These are phyloP conservation scores for Calocera viscosa DNA, from an alignment of 768 basidiomycete species.

Conservation along the genomic window DNA sequence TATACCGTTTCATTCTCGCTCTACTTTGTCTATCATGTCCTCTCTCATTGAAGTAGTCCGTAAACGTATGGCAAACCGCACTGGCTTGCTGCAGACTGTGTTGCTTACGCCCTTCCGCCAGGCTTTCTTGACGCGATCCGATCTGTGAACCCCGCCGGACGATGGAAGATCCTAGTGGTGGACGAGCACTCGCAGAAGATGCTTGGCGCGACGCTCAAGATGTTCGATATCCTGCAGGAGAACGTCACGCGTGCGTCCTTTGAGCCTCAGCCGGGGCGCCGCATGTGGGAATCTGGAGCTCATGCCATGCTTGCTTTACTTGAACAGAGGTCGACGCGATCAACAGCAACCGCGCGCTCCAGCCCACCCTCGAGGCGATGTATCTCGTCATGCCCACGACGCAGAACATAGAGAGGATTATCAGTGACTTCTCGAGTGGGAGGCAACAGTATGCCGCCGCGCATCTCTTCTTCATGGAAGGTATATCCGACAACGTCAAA, in stretches of 20 bases:
- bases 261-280: not conserved
- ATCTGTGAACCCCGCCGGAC: conserved; percentile 69
- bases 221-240: conserved; percentile 88
- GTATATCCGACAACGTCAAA: conserved; percentile 31
- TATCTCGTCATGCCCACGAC: conserved; percentile 91
- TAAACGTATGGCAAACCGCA: conserved; percentile 14
- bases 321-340: conserved; percentile 80
- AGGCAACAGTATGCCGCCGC: conserved; percentile 67
- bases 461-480: conserved; percentile 89
- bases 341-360: conserved; percentile 65
- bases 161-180: conserved; percentile 97
- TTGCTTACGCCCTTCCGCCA: conserved; percentile 23
- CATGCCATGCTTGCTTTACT: not conserved
- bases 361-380: conserved; percentile 77
- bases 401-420: conserved; percentile 83
- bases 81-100: not conserved
- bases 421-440: conserved; percentile 61
- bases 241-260: conserved; percentile 77
- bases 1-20: not conserved
- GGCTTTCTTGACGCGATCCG: conserved; percentile 81
- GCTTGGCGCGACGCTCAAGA: conserved; percentile 72
- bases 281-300: not conserved
- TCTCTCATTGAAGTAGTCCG: conserved; percentile 17
- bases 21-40: conserved; percentile 8
- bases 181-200: conserved; percentile 84